Evolutionary conservation across 306 rosid species (phyloP), one percentile per base, ranked within the genome.

Genomic region (Prunus mongolica): DNA sequence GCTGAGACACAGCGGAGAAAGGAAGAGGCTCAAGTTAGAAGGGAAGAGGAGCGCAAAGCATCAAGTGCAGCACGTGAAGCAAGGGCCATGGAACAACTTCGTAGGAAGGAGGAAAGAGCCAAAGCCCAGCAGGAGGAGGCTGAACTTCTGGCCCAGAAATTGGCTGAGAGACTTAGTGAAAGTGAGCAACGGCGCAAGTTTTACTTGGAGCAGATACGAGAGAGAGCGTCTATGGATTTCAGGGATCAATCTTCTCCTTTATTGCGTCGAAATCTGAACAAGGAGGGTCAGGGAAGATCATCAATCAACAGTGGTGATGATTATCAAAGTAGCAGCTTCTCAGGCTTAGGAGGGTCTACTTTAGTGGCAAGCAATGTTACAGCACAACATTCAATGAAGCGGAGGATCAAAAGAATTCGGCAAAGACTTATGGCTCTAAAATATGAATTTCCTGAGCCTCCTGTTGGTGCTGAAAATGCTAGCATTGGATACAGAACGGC

Each of bases 101-200:
- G 98, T 30, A 88, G 98, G 83, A 95, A 90, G 87, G 97, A 92
- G 85, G 98, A 95, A 84, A 88, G 98, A 84, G 98, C 93, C 27
- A 95, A 89, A 87, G 97, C 98, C 74, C 98, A 92, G 82, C 97
- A 92, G 84, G 98, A 95, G 80, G 98, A 95, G 84, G 95, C 98
- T 77, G 98, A 95, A 79, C 98, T 92, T 86, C 81, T 95, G 85
- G 98, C 98, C 68, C 98, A 95, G 78, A 95, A 90, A 81, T 84
- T 95, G 84, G 98, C 97, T 8, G 98, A 95, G 87, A 91, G 96
- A 84, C 96, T 95, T 50, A 89, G 90, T 76, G 98, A 95, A 82
- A 95, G 98, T 76, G 97, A 95, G 81, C 98, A 92, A 71, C 97
- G 98, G 45, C 97, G 97, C 38, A 95, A 92, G 81, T 86, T 92